Evolutionary conservation across 2,329 filamentous ascomycete species (phyloP).

Genomic region (Ceratocystiopsis minuta): DNA sequence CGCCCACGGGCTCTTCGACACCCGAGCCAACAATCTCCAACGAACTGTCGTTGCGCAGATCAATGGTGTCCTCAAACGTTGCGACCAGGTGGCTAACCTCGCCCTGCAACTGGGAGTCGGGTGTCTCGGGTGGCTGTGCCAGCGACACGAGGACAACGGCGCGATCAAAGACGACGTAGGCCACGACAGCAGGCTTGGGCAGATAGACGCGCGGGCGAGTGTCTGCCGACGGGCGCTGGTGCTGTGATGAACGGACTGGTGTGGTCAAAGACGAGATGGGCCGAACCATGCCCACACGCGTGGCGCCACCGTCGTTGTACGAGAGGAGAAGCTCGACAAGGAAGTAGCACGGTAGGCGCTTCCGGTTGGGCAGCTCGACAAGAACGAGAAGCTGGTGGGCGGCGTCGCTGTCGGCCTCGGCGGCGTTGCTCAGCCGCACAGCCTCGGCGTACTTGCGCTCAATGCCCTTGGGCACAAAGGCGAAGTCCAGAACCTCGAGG

Average conservation of each 20-base stretch:
- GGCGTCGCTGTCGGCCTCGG: constrained; percentile 30
- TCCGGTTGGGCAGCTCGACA: constrained; percentile 34
- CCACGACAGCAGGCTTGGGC: constrained; percentile 60
- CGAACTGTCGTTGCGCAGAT: constrained; percentile 49
- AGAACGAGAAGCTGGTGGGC: constrained; percentile 44
- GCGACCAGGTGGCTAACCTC: constrained; percentile 43
- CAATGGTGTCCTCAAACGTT: constrained; percentile 72
- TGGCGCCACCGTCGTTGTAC: constrained; percentile 10
- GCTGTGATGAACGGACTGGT: constrained; percentile 15
- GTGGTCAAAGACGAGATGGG: constrained; percentile 47
- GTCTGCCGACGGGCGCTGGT: constrained; percentile 18
- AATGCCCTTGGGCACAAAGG: constrained; percentile 40
- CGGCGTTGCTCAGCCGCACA: constrained; percentile 31
- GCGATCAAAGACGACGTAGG: constrained; percentile 64
- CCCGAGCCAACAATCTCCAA: constrained; percentile 47
- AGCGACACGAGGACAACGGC: constrained; percentile 65
- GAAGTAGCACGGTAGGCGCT: constrained; percentile 51
- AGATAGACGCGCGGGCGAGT: constrained; percentile 45
- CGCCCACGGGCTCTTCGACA: constrained; percentile 37
- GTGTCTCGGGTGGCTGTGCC: constrained; percentile 45
- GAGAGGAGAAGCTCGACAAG: constrained; percentile 55
- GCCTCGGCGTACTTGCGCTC: constrained; percentile 31
- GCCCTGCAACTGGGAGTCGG: constrained; percentile 56
- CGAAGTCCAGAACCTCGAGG: constrained; percentile 65
- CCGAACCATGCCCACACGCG: constrained; percentile 47